These are phyloP conservation scores for Reticulascus tulasneorum DNA, from an alignment of 2,329 filamentous ascomycete genomes.

Conservation along the genomic window DNA sequence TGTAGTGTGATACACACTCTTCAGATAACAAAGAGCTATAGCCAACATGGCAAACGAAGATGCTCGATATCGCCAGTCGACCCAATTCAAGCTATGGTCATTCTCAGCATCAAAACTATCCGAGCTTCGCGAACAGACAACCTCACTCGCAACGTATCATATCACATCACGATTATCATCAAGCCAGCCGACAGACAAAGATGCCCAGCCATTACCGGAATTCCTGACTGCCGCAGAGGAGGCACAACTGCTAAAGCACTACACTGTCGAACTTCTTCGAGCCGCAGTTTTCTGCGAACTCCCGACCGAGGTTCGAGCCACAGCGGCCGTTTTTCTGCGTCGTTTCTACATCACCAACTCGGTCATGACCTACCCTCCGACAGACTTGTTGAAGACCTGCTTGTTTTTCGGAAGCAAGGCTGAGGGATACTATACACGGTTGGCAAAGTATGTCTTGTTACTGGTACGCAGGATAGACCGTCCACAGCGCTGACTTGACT, in stretches of 20 bases:
- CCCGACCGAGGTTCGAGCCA: slow-evolving; percentile 48
- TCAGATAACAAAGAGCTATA: no score
- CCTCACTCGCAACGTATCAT: slow-evolving; percentile 63
- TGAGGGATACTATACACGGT: slow-evolving; percentile 73
- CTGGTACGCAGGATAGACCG: slow-evolving; percentile 25
- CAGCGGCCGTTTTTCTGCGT: slow-evolving; percentile 83
- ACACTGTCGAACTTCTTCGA: slow-evolving; percentile 56
- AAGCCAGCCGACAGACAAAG: slow-evolving; percentile 18
- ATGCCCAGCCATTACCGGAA: slow-evolving; percentile 51
- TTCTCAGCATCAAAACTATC: slow-evolving; percentile 72
- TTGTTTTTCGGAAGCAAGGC: slow-evolving; percentile 93
- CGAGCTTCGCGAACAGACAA: slow-evolving; percentile 72
- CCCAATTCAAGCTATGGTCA: slow-evolving; percentile 90
- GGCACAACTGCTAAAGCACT: slow-evolving; percentile 74
- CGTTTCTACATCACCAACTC: slow-evolving; percentile 96
- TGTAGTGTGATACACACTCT: no score
- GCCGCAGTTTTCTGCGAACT: slow-evolving; percentile 51
- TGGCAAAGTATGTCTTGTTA: slow-evolving; percentile 31
- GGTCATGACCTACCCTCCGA: slow-evolving; percentile 92
- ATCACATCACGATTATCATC: slow-evolving; percentile 55
- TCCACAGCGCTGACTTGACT: slow-evolving; percentile 25
- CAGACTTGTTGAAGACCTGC: slow-evolving; percentile 82
- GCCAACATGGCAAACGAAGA: slow-evolving; percentile 74
- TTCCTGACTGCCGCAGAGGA: slow-evolving; percentile 84
- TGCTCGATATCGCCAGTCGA: slow-evolving; percentile 82